phyloP scores from a whole-genome alignment of 2,329 filamentous ascomycete species.

The Claviceps purpurea region DNA sequence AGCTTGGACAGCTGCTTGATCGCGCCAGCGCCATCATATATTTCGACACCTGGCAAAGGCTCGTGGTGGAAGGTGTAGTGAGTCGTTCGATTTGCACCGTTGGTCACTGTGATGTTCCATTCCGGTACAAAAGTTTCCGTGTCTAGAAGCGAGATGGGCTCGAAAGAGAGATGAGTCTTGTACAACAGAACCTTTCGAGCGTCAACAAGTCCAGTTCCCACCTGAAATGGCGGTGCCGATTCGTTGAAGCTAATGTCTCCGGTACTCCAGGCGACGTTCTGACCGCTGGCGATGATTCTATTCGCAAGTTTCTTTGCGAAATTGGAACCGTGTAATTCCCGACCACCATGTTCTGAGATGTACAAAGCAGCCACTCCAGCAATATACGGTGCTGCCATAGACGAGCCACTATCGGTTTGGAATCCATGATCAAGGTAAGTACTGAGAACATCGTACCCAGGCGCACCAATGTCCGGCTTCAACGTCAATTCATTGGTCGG shows the following conservation, averaged over 20 bases:
- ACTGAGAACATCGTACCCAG: slow-evolving; percentile 36
- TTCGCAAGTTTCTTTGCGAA: slow-evolving; percentile 20
- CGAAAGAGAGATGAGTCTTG: slow-evolving; percentile 21
- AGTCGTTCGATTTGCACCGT: slow-evolving; percentile 24
- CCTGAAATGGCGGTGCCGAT: slow-evolving; percentile 23
- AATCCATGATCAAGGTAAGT: slow-evolving; percentile 32
- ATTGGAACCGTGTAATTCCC: slow-evolving; percentile 22
- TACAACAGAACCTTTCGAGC: slow-evolving; percentile 29
- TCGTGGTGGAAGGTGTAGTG: slow-evolving; percentile 29
- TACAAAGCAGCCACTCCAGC: slow-evolving; percentile 37
- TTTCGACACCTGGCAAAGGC: slow-evolving; percentile 25
- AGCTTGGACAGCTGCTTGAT: slow-evolving; percentile 16
- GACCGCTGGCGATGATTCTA: slow-evolving; percentile 22
- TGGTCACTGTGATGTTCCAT: slow-evolving; percentile 28
- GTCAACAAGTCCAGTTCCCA: slow-evolving; percentile 33
- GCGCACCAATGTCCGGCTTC: slow-evolving; percentile 36
- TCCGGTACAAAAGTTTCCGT: slow-evolving; percentile 26
- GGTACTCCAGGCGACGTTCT: slow-evolving; percentile 17
- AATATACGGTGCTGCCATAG: slow-evolving; percentile 42
- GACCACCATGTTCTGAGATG: slow-evolving; percentile 27
- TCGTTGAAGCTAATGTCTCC: slow-evolving; percentile 7
- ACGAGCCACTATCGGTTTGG: slow-evolving; percentile 36
- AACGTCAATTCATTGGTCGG: slow-evolving; percentile 36
- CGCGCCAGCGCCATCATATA: slow-evolving; percentile 17
- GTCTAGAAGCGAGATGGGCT: slow-evolving; percentile 35